Evolutionary conservation across 73 alveolate species (phyloP).

Genomic region (Diophrys appendiculata): DNA sequence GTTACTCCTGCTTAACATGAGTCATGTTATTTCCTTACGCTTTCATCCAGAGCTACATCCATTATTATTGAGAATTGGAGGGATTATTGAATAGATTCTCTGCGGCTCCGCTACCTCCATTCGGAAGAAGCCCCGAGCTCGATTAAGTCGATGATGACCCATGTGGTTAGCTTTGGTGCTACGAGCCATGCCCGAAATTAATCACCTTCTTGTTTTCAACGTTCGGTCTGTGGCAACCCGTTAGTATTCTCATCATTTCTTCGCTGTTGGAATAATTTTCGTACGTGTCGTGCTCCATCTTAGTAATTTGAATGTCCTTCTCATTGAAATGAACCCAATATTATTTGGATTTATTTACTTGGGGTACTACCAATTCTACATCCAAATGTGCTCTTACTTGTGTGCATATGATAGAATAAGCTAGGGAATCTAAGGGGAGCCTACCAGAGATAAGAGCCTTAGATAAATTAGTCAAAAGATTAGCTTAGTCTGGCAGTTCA

Average conservation of each 20-base stretch:
- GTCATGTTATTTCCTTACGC: not conserved
- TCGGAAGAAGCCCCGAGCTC: not conserved
- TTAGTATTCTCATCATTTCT: constrained; percentile 26
- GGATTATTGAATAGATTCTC: not conserved
- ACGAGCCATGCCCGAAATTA: not conserved
- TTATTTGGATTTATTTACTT: constrained; percentile 3
- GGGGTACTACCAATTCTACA: not conserved
- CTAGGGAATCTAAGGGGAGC: constrained; percentile 24
- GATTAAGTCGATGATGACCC: not conserved
- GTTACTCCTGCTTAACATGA: not conserved
- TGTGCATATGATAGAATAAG: constrained; percentile 34
- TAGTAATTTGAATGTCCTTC: constrained; percentile 28
- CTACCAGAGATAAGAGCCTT: constrained; percentile 17
- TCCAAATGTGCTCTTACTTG: constrained; percentile 23
- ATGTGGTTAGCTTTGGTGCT: not conserved
- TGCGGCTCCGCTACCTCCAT: too few relatives aligned
- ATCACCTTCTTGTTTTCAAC: not conserved
- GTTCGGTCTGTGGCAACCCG: constrained; percentile 13
- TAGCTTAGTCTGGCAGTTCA: constrained; percentile 31
- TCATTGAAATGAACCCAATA: constrained; percentile 36
- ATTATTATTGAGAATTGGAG: not conserved
- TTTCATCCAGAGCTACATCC: not conserved
- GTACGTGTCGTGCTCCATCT: constrained; percentile 20
- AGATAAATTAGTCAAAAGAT: constrained; percentile 18
- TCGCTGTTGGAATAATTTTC: constrained; percentile 20